Conservation (phyloP, 2,329 filamentous ascomycete species). For the Pseudocercospora pini-densiflorae region DNA sequence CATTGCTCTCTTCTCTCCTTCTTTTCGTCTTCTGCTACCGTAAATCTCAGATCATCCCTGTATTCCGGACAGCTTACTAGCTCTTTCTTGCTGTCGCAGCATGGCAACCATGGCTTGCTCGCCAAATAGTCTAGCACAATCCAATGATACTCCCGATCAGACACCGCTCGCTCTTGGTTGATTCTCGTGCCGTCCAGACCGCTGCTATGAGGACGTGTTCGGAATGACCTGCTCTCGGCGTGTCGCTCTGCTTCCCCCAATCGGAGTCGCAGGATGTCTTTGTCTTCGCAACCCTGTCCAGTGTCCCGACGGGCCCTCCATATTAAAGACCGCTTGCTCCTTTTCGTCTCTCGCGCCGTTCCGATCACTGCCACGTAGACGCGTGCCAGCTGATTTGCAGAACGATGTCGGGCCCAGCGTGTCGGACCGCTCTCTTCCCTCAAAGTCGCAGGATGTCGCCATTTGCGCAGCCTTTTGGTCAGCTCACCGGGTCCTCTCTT, state of each 20-base stretch:
- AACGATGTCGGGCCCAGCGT: too few species aligned
- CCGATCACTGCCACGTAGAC: too few species aligned
- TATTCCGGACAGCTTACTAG: not conserved
- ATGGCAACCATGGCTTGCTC: not conserved
- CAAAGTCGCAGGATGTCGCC: too few species aligned
- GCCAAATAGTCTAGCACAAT: not conserved
- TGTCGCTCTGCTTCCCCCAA: not conserved
- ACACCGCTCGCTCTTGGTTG: not conserved
- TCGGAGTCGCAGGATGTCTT: not conserved
- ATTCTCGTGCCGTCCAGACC: not conserved
- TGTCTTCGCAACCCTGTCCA: not conserved
- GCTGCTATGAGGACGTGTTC: not conserved
- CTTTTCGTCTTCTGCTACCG: not conserved
- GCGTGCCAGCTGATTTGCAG: too few species aligned
- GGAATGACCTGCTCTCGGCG: not conserved
- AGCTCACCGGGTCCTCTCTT: not conserved
- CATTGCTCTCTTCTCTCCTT: not conserved
- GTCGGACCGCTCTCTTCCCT: too few species aligned
- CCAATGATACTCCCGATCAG: not conserved
- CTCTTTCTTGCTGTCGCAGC: not conserved
- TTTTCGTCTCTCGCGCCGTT: too few species aligned
- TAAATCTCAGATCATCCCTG: not conserved
- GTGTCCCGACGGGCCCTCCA: too few species aligned
- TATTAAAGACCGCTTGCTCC: too few species aligned
- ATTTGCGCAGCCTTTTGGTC: too few species aligned